These are phyloP conservation scores for Suillus fuscotomentosus DNA, from an alignment of 768 basidiomycete genomes.

Conservation along the genomic window DNA sequence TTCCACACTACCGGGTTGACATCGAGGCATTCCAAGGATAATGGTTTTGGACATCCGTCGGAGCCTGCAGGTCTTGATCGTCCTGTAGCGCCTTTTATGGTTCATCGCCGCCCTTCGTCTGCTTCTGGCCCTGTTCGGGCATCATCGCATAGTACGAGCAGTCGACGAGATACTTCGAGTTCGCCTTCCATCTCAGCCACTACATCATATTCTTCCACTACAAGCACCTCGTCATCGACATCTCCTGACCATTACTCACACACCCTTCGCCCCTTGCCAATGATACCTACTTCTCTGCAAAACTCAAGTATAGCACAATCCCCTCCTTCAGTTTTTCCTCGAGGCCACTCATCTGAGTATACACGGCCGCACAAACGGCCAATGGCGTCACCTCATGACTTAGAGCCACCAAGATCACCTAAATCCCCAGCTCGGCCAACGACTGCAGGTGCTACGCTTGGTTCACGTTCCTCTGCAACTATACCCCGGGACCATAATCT, in stretches of 20 bases:
- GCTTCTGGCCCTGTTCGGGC: conserved; percentile 3
- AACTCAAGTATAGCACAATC: conserved; percentile 11
- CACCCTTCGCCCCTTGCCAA: conserved; percentile 17
- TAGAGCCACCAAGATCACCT: conserved; percentile 5
- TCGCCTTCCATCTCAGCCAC: conserved; percentile 15
- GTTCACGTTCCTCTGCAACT: conserved; percentile 20
- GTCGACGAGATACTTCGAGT: conserved; percentile 23
- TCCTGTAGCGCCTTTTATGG: conserved; percentile 9
- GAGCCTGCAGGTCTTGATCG: conserved; percentile 18
- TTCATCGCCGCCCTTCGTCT: conserved; percentile 12
- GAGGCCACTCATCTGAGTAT: conserved; percentile 18
- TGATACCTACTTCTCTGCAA: conserved; percentile 32
- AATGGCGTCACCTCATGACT: conserved; percentile 5
- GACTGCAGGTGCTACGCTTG: conserved; percentile 35
- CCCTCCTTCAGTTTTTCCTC: conserved; percentile 18
- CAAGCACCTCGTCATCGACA: conserved; percentile 11
- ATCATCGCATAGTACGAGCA: conserved; percentile 13
- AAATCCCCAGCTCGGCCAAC: conserved; percentile 34
- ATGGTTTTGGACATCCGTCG: conserved; percentile 14
- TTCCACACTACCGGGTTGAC: conserved; percentile 22
- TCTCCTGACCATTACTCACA: conserved; percentile 12
- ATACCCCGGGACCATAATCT: conserved; percentile 13
- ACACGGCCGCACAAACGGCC: conserved; percentile 14
- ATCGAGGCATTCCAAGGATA: conserved; percentile 24
- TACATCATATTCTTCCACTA: conserved; percentile 6